Conservation (phyloP, 73 alveolate species). For the Tetrahymena elliotti region DNA sequence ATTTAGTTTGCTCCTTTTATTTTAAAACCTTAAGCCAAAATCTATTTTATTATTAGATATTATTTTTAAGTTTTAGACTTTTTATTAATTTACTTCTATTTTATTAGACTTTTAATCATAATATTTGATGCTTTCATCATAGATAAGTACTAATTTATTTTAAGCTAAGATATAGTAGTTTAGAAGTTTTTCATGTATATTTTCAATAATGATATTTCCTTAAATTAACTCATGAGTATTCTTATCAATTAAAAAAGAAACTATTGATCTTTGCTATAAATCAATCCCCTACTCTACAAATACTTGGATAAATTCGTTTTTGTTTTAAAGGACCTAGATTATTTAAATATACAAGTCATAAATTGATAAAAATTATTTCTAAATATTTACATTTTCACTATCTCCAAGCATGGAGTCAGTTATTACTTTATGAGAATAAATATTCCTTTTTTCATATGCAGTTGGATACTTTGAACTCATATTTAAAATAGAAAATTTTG, state of each 20-base stretch:
- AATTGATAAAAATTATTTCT: not conserved
- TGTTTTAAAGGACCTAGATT: not conserved
- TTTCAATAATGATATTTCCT: not conserved
- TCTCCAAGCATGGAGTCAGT: not conserved
- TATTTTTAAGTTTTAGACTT: not conserved
- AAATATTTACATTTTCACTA: not conserved
- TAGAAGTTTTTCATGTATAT: not conserved
- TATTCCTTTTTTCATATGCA: not conserved
- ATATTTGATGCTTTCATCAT: not conserved
- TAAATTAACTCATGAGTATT: not conserved
- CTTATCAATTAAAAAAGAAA: not conserved
- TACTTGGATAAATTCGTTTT: not conserved
- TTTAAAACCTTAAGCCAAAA: not conserved
- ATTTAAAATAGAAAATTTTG: not conserved
- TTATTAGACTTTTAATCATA: not conserved
- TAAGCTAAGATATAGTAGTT: not conserved
- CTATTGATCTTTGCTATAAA: not conserved
- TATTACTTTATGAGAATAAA: not conserved
- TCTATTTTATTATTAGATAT: not conserved
- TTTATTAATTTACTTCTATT: not conserved
- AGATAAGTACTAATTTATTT: not conserved
- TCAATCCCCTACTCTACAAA: not conserved
- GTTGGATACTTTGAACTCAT: not conserved
- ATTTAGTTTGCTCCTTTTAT: not conserved
- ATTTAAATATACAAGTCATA: not conserved